Evolutionary conservation across 164 flowering plant genomes (phyloP).

Genomic region (Nymphaea colorata): DNA sequence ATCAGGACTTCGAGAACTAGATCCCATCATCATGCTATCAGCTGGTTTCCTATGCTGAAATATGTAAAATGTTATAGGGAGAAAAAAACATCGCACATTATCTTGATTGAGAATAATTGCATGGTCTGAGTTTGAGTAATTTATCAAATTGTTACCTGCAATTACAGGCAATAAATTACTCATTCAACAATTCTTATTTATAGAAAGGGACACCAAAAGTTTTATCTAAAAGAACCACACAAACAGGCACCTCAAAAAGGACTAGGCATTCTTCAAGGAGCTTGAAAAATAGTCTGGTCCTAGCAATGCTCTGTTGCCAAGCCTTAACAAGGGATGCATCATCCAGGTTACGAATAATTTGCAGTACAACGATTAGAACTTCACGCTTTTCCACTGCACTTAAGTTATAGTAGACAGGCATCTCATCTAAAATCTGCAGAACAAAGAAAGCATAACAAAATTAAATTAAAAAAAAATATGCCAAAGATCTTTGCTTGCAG

Average conservation of each 20-base stretch:
- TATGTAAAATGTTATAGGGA: conserved; percentile 1
- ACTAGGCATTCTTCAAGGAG: conserved; percentile 82
- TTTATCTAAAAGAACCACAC: neutral
- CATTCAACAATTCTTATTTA: too few relatives aligned
- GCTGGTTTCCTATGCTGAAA: conserved; percentile 81
- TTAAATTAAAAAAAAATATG: too few relatives aligned
- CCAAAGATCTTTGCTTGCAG: too few relatives aligned
- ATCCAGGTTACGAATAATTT: conserved; percentile 89
- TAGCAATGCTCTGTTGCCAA: conserved; percentile 97
- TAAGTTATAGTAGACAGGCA: conserved; percentile 97
- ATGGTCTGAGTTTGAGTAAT: too few relatives aligned
- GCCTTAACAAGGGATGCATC: conserved; percentile 89
- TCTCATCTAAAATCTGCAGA: conserved; percentile 93
- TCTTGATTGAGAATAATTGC: too few relatives aligned
- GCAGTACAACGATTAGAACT: conserved; percentile 70
- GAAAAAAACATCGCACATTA: too few relatives aligned
- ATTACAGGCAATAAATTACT: too few relatives aligned
- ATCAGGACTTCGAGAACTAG: conserved; percentile 74
- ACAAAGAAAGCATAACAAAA: neutral
- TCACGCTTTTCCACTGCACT: conserved; percentile 89
- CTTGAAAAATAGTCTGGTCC: conserved; percentile 95
- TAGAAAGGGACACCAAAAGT: too few relatives aligned
- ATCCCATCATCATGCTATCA: conserved; percentile 74
- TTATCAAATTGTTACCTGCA: too few relatives aligned
- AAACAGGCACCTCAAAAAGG: conserved; percentile 77